Evolutionary conservation across 1,284 basidiomycete genomes (phyloP).

Genomic region (Ustilago bromivora): DNA sequence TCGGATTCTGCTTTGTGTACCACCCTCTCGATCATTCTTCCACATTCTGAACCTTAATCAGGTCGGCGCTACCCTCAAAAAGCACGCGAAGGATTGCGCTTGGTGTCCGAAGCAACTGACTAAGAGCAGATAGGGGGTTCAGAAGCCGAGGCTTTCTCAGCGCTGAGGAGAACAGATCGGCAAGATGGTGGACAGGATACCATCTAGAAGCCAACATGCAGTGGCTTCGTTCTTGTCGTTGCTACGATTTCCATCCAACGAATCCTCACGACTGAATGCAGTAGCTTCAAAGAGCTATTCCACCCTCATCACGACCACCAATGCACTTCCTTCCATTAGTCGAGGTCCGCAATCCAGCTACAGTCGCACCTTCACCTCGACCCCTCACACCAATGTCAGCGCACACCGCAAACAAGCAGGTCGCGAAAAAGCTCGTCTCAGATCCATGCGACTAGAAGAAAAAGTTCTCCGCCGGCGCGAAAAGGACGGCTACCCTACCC

Average conservation of each 20-base stretch:
- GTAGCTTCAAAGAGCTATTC: constrained; percentile 24
- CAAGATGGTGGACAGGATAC: constrained; percentile 33
- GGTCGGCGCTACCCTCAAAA: neutral
- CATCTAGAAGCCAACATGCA: constrained; percentile 11
- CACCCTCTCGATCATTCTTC: neutral
- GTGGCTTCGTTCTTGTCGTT: constrained; percentile 12
- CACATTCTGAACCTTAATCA: neutral
- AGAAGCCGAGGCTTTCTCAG: neutral
- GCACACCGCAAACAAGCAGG: constrained; percentile 48
- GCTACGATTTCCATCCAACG: constrained; percentile 6
- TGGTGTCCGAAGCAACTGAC: neutral
- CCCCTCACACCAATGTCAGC: constrained; percentile 10
- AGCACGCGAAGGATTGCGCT: neutral
- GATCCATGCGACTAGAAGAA: constrained; percentile 25
- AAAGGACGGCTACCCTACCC: constrained; percentile 21
- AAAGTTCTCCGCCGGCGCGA: constrained; percentile 28
- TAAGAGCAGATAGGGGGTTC: neutral
- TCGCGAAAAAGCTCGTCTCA: constrained; percentile 39
- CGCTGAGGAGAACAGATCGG: neutral
- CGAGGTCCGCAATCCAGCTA: neutral
- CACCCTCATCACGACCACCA: neutral
- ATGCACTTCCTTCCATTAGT: neutral
- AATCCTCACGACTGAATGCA: neutral
- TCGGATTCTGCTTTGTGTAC: neutral
- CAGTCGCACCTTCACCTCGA: constrained; percentile 15